Evolutionary conservation across 1,284 basidiomycete genomes (phyloP).

Genomic region (Athelia sp.): DNA sequence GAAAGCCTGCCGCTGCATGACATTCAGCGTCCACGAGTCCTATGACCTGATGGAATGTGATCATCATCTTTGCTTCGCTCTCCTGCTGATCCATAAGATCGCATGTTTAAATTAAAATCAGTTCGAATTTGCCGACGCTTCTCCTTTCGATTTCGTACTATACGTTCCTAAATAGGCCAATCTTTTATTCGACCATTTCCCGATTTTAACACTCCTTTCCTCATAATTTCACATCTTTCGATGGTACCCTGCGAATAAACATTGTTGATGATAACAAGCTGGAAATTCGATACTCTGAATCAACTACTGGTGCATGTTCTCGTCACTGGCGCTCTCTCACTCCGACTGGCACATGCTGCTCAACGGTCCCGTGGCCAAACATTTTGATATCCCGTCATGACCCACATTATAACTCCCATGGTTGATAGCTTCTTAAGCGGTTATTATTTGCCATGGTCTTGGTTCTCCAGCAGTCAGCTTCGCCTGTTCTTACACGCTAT

Average conservation of each 20-base stretch:
- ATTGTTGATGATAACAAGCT: background rate
- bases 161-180: too few relatives aligned
- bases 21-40: too few relatives aligned
- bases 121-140: too few relatives aligned
- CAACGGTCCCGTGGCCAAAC: background rate
- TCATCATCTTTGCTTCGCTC: too few relatives aligned
- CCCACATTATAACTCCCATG: background rate
- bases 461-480: background rate
- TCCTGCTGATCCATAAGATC: too few relatives aligned
- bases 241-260: background rate
- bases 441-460: background rate
- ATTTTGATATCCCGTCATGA: background rate
- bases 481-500: constrained; percentile 4
- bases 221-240: background rate
- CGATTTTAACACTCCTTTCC: background rate
- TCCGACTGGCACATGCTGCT: background rate
- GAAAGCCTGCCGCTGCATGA: background rate
- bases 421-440: background rate
- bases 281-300: too few relatives aligned
- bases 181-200: too few relatives aligned
- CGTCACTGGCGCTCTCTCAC: background rate
- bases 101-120: too few relatives aligned
- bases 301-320: too few relatives aligned
- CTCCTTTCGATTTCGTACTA: background rate
- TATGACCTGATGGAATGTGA: too few relatives aligned